Conservation (phyloP, 441 rosid species). For the Kokia cookei region DNA sequence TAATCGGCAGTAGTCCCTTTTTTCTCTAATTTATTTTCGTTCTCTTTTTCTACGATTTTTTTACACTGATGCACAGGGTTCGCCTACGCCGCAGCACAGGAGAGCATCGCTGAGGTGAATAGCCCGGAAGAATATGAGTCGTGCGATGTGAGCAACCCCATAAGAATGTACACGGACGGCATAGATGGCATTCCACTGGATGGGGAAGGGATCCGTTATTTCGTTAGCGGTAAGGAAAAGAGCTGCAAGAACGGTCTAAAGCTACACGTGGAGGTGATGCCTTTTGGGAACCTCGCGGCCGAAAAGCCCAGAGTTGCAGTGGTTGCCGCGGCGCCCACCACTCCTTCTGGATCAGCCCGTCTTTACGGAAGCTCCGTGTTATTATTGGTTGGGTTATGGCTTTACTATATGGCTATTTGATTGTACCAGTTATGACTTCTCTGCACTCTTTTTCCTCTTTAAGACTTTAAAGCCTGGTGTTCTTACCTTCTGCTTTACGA, state of each 20-base stretch:
- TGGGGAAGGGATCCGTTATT: conserved; percentile 45
- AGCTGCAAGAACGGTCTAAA: conserved; percentile 49
- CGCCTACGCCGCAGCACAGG: conserved; percentile 42
- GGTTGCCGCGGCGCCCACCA: conserved; percentile 19
- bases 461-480: background rate
- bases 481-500: background rate
- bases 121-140: conserved; percentile 39
- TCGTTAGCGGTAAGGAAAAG: conserved; percentile 29
- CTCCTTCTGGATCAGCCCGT: conserved; percentile 29
- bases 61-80: conserved; percentile 33
- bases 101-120: conserved; percentile 38
- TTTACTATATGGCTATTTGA: conserved; percentile 5
- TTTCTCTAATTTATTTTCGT: background rate
- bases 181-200: conserved; percentile 23
- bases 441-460: background rate
- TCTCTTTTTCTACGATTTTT: background rate
- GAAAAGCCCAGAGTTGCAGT: background rate
- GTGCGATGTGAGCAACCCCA: conserved; percentile 43
- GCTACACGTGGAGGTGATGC: conserved; percentile 41
- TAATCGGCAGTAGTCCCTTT: background rate
- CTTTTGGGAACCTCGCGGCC: background rate
- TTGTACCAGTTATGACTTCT: background rate
- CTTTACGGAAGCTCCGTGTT: background rate
- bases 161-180: conserved; percentile 42
- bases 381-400: conserved; percentile 13